These are phyloP conservation scores for Colletotrichum cuscutae DNA, from an alignment of 2,329 filamentous ascomycete genomes.

Conservation along the genomic window DNA sequence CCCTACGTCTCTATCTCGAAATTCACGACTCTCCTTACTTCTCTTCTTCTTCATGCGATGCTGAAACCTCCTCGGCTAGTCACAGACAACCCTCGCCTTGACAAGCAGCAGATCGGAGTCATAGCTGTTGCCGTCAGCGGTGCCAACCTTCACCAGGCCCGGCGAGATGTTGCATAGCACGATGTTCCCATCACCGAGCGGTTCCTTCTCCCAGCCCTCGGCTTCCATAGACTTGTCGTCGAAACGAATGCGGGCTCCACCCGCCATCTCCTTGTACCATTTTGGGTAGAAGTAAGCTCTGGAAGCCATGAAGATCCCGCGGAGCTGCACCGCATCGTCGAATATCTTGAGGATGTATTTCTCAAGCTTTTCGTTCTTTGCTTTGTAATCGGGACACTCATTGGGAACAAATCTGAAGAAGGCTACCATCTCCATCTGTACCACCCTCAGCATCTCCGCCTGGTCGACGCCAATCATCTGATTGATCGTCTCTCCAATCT, in stretches of 20 bases:
- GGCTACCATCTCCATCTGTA: rapidly evolving
- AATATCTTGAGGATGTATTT: neutral
- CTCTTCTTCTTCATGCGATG: neutral
- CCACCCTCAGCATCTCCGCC: rapidly evolving
- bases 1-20: too few relatives aligned
- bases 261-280: too few relatives aligned
- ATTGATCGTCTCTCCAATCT: neutral
- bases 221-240: neutral
- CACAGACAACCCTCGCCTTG: slow-evolving; percentile 11
- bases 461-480: neutral
- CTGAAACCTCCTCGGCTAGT: neutral
- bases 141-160: slow-evolving; percentile 15
- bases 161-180: neutral
- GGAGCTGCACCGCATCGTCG: neutral
- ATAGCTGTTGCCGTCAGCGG: slow-evolving; percentile 28
- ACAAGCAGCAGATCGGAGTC: neutral
- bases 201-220: neutral
- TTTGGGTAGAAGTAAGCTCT: neutral
- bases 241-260: rapidly evolving
- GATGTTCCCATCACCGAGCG: neutral
- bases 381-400: rapidly evolving
- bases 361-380: neutral
- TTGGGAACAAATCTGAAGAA: neutral
- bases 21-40: neutral
- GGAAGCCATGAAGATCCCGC: neutral